These are phyloP conservation scores for Chimonanthus praecox DNA, from an alignment of 164 flowering plant species.

Conservation along the genomic window DNA sequence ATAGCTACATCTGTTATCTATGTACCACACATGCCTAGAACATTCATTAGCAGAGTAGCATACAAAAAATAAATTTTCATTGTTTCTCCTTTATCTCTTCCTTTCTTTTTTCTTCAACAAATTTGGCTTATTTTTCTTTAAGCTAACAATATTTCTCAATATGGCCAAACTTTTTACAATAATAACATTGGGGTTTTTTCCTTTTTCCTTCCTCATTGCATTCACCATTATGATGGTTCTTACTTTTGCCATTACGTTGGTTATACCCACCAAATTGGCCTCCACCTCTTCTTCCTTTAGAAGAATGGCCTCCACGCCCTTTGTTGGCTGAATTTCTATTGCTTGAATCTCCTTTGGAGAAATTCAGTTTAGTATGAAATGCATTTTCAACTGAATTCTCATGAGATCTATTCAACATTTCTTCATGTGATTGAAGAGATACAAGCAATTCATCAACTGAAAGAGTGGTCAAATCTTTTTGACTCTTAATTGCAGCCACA, in stretches of 20 bases:
- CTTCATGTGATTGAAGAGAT: neutral
- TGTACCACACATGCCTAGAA: neutral
- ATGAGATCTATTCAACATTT: neutral
- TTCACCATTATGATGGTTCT: too few relatives aligned
- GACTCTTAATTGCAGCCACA: constrained; percentile 3
- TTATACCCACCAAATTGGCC: neutral
- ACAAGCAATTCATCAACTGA: neutral
- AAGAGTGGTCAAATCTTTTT: neutral
- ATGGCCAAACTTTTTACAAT: neutral
- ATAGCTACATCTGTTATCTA: neutral
- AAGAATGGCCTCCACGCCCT: neutral
- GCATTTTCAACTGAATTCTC: neutral
- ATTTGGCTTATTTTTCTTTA: neutral
- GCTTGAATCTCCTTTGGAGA: neutral
- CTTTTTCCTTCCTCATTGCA: neutral
- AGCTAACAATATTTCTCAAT: neutral
- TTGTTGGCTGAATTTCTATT: neutral
- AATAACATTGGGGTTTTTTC: neutral
- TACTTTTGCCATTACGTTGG: neutral
- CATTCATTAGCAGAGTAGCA: neutral
- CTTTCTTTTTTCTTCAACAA: neutral
- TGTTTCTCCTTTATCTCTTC: neutral
- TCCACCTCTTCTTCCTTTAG: neutral
- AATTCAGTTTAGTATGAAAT: constrained; percentile 1
- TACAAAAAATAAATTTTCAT: neutral